Percentiles rank a stretch among this genome's conserved stretches.
phyloP scores from a whole-genome alignment of 1,284 basidiomycete genomes.

The Microbotryum lychnidis-dioicae region DNA sequence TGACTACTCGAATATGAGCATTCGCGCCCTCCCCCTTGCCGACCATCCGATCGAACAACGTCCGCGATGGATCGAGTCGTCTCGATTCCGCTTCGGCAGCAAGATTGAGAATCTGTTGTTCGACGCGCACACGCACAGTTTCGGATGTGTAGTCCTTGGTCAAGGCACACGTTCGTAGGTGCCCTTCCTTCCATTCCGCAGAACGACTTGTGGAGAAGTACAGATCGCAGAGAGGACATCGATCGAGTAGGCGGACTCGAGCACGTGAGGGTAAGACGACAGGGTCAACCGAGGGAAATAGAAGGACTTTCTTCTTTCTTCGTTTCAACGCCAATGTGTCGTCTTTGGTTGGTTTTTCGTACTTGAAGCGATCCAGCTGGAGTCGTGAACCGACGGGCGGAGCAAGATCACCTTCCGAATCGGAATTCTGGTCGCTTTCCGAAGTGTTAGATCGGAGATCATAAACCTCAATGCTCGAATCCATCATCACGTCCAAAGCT shows the following conservation, averaged over 20 bases:
- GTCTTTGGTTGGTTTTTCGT: no score
- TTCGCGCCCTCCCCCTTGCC: slow-evolving; percentile 5
- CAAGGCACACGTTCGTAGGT: slow-evolving; percentile 59
- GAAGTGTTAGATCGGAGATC: no score
- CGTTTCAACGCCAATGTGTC: no score
- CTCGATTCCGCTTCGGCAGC: slow-evolving; percentile 33
- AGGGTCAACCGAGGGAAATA: slow-evolving; percentile 12
- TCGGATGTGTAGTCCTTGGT: slow-evolving; percentile 51
- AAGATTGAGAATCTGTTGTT: slow-evolving; percentile 44
- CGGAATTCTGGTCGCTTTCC: no score
- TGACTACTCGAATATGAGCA: slow-evolving; percentile 1
- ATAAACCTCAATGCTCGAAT: no score
- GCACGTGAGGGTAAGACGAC: slow-evolving; percentile 23
- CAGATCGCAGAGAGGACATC: slow-evolving; percentile 57
- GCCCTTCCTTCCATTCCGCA: slow-evolving; percentile 54
- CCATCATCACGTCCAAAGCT: no score
- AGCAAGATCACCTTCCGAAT: no score
- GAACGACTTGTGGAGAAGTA: no score
- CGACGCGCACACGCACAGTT: slow-evolving; percentile 51
- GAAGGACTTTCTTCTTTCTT: slow-evolving; percentile 30
- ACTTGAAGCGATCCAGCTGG: no score
- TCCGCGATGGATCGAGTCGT: slow-evolving; percentile 39
- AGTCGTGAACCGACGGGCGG: no score
- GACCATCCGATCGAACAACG: slow-evolving; percentile 51
- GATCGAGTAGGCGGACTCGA: slow-evolving; percentile 35